phyloP scores from a whole-genome alignment of 192 early-diverging fungal species.

The Kickxella alabastrina region DNA sequence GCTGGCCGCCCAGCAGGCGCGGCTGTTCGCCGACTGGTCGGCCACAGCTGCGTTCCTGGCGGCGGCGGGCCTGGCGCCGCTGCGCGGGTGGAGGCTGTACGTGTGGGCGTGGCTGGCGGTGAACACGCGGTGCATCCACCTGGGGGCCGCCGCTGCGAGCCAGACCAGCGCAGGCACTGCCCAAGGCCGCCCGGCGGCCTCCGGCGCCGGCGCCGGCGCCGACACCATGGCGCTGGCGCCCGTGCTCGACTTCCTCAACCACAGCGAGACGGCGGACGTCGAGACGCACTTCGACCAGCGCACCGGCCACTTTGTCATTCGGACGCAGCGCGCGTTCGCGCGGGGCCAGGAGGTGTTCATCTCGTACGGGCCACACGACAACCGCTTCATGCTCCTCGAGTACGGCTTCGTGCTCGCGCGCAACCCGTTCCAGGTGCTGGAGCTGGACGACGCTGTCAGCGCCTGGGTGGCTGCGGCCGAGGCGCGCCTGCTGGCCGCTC shows the following conservation, averaged over 20 bases:
- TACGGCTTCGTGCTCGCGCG: constrained; percentile 36
- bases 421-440: constrained; percentile 37
- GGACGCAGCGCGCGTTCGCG: constrained; percentile 55
- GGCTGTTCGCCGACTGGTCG: constrained; percentile 25
- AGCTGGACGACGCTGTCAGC: constrained; percentile 20
- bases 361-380: constrained; percentile 47
- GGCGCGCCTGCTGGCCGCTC: not conserved
- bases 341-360: constrained; percentile 59
- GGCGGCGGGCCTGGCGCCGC: not conserved
- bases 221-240: constrained; percentile 71
- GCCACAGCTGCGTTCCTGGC: constrained; percentile 5
- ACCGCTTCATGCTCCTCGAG: constrained; percentile 43
- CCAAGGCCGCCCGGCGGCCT: too few relatives aligned
- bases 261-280: constrained; percentile 58
- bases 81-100: constrained; percentile 20
- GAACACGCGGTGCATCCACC: constrained; percentile 45
- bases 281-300: constrained; percentile 17
- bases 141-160: constrained; percentile 10
- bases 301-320: constrained; percentile 58
- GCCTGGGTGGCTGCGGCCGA: constrained; percentile 15
- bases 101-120: constrained; percentile 50
- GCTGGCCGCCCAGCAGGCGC: constrained; percentile 19
- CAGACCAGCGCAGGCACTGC: not conserved
- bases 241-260: constrained; percentile 73
- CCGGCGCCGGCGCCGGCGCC: constrained; percentile 1